Evolutionary conservation across 208 protist species (phyloP).

Genomic region (Acanthamoeba sp.): DNA sequence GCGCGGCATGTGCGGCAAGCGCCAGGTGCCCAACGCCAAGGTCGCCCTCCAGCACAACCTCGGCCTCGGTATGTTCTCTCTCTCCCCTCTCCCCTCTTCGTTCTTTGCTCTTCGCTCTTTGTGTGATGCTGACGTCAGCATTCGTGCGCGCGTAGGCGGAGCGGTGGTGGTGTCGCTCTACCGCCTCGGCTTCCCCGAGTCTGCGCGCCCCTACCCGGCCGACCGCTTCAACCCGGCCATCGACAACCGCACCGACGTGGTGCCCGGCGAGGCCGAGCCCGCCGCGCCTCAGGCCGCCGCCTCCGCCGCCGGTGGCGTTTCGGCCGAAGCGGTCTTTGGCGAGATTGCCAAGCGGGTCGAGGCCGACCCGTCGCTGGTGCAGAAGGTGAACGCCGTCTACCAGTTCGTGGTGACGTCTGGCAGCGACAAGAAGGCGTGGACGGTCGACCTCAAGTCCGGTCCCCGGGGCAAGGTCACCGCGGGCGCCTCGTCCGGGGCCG

Average conservation of each 20-base stretch:
- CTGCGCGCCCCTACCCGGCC: constrained; percentile 16
- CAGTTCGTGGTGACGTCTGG: constrained; percentile 75
- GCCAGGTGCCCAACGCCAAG: constrained; percentile 77
- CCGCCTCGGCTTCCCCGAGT: constrained; percentile 23
- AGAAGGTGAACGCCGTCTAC: constrained; percentile 81
- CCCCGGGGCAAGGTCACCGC: constrained; percentile 57
- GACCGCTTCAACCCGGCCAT: constrained; percentile 68
- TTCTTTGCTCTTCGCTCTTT: neutral
- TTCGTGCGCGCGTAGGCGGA: neutral
- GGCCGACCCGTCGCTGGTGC: constrained; percentile 71
- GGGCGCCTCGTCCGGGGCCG: constrained; percentile 67
- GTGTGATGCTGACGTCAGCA: neutral
- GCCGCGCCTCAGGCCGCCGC: neutral
- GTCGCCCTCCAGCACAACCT: constrained; percentile 83
- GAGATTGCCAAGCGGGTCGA: constrained; percentile 58
- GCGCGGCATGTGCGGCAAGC: constrained; percentile 73
- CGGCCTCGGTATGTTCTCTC: constrained; percentile 65
- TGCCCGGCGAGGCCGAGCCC: constrained; percentile 20
- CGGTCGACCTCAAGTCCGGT: constrained; percentile 83
- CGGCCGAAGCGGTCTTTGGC: constrained; percentile 32
- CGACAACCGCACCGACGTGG: constrained; percentile 45
- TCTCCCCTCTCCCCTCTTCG: neutral
- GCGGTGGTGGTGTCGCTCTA: constrained; percentile 67
- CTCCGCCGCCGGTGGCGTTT: neutral
- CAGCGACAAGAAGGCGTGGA: constrained; percentile 74